phyloP scores from a whole-genome alignment of 768 basidiomycete species.

The Amanita subjunquillea region DNA sequence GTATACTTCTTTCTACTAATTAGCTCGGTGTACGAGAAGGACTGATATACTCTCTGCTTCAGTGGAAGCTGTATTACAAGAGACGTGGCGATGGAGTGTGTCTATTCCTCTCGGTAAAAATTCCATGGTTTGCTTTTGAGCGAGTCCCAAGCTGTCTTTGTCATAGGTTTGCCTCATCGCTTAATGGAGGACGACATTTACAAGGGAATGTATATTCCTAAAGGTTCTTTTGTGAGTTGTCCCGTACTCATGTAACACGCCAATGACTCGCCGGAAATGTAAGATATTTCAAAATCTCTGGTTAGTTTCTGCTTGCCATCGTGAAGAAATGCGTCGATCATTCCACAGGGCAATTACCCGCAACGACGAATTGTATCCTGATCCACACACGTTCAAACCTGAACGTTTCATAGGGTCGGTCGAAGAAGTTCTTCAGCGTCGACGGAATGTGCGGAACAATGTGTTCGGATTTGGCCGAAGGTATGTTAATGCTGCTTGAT shows the following conservation, averaged over 20 bases:
- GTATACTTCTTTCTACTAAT: slow-evolving; percentile 15
- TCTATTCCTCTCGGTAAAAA: slow-evolving; percentile 47
- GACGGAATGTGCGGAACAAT: slow-evolving; percentile 21
- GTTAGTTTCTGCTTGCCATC: slow-evolving; percentile 16
- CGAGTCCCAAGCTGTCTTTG: background rate
- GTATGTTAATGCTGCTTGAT: slow-evolving; percentile 12
- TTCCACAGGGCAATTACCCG: slow-evolving; percentile 32
- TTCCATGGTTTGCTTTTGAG: background rate
- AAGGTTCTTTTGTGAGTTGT: slow-evolving; percentile 43
- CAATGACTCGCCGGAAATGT: slow-evolving; percentile 2
- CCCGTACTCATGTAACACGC: background rate
- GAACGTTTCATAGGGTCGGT: slow-evolving; percentile 35
- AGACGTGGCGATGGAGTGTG: slow-evolving; percentile 44
- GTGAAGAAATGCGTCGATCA: background rate
- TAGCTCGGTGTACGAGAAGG: background rate
- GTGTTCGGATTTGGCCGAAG: slow-evolving; percentile 33
- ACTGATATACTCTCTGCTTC: background rate
- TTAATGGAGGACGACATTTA: slow-evolving; percentile 60
- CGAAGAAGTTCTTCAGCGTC: slow-evolving; percentile 17
- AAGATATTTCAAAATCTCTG: slow-evolving; percentile 54
- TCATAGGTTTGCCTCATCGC: slow-evolving; percentile 50
- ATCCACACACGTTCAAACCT: slow-evolving; percentile 41
- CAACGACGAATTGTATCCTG: slow-evolving; percentile 38
- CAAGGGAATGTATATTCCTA: slow-evolving; percentile 44
- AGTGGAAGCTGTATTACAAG: slow-evolving; percentile 48